phyloP scores from a whole-genome alignment of 169 alveolate species.

The Cryptosporidium canis region DNA sequence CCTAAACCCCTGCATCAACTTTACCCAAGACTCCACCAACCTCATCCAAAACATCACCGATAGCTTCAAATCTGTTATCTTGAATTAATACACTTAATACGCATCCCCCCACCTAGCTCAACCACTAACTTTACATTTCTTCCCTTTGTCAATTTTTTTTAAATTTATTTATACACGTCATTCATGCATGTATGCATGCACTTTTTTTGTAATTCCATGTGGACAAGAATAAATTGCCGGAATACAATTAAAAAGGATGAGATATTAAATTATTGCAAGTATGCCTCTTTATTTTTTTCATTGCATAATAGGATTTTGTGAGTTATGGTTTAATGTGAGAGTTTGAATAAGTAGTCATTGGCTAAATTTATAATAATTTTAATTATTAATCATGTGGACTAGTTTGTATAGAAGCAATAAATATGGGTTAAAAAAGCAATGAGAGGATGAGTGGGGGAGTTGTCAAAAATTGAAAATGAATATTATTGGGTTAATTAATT shows the following conservation, averaged over 20 bases:
- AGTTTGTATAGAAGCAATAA: no score
- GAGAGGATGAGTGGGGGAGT: no score
- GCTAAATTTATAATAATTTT: no score
- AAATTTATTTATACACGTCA: not conserved
- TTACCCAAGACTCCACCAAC: slow-evolving; percentile 45
- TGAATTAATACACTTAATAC: not conserved
- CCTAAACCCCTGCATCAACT: slow-evolving; percentile 51
- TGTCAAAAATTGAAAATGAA: no score
- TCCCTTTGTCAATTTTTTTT: not conserved
- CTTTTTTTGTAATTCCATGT: not conserved
- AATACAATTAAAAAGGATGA: not conserved
- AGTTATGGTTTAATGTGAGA: not conserved
- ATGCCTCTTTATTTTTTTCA: not conserved
- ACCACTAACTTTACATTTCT: not conserved
- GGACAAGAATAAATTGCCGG: not conserved
- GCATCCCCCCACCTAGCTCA: not conserved
- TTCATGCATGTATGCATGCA: slow-evolving; percentile 26
- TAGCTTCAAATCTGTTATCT: slow-evolving; percentile 32
- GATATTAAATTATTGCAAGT: not conserved
- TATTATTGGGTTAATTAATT: no score
- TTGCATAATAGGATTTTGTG: not conserved
- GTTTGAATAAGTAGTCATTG: slow-evolving; percentile 45
- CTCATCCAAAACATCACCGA: slow-evolving; percentile 40
- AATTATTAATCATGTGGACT: no score
- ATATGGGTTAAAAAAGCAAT: no score